Evolutionary conservation across 1,284 basidiomycete species (phyloP), one percentile per base, ranked within the genome.

Genomic region (Trichosporon sp.): DNA sequence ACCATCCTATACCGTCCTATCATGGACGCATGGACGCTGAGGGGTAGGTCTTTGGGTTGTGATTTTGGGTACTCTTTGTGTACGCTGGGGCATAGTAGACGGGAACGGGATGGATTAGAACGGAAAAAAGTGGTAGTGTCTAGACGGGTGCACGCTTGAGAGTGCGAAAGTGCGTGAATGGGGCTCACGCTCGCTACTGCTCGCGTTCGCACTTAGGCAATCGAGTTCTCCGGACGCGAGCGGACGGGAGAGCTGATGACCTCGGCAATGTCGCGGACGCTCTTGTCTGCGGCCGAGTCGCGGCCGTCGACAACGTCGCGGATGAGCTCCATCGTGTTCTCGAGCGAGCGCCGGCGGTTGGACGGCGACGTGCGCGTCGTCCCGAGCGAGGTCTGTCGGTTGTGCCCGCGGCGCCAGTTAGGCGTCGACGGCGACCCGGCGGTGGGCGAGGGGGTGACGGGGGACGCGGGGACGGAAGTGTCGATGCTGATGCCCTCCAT

Each of bases 351-450:
- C 82, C 96, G 87, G 75, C 97, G 88, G 71, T 91, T 99, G 79
- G 92, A 95, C 10, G 97, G 96, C 80, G 91, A 93, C 64, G 95
- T 97, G 89, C 92, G 92, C 75, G 96, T 99, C 71, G 97, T 99
- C 2, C 97, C 97, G 73, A 99, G 85, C 80, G 93, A 96, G 70
- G 92, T 91, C 75, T 94, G 91, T 21, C 96, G 88, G 0, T 88
- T 89, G 81, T 98, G 96, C 1, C 94, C 92, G 38, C 81, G 78
- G 65, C 80, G 76, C 81, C 81, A 84, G 35, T 77, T 72, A 0
- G 77, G 76, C 7, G 76, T 73, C 12, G 74, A 76, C 68, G 69
- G 83, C 74, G 77, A 73, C 38, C 76, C 76, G 7, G 78, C 84
- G 46, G 35, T 37, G 35, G 85, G 85, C 48, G 73, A 67, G 4